Percentiles rank a stretch among this genome's conserved stretches.
Conservation (phyloP, 1,284 basidiomycete species). For the Leccinum proximum region DNA sequence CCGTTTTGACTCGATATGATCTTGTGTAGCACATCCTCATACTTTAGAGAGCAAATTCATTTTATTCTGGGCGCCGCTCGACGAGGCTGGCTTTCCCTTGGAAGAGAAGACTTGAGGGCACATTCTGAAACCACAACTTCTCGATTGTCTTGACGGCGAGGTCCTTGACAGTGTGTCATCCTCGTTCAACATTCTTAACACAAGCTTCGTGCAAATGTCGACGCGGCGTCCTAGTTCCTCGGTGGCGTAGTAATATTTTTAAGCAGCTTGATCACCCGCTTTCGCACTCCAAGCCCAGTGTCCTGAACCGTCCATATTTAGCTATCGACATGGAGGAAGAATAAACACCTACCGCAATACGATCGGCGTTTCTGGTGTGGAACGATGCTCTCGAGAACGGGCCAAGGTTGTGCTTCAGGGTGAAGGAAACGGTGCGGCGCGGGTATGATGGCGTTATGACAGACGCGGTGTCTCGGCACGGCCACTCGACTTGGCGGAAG, state of each 20-base stretch:
- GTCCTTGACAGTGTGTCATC: conserved; percentile 85
- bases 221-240: conserved; percentile 58
- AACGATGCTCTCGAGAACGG: conserved; percentile 13
- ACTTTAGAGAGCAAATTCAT: conserved; percentile 56
- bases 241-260: conserved; percentile 75
- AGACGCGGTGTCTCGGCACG: conserved; percentile 9
- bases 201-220: conserved; percentile 84
- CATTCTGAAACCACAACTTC: conserved; percentile 82
- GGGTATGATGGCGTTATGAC: background rate
- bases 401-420: conserved; percentile 28
- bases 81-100: conserved; percentile 34
- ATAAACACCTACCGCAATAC: conserved; percentile 69
- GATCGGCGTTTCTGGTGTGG: conserved; percentile 76
- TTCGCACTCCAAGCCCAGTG: conserved; percentile 89
- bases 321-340: background rate
- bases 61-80: conserved; percentile 42
- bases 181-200: conserved; percentile 85
- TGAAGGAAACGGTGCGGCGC: conserved; percentile 18
- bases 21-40: conserved; percentile 80
- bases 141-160: conserved; percentile 86
- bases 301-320: conserved; percentile 50
- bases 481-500: conserved; percentile 19
- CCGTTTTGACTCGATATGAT: conserved; percentile 51
- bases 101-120: conserved; percentile 29
- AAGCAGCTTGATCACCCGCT: conserved; percentile 92